These are phyloP conservation scores for Didymellaceae sp. DNA, from an alignment of 2,329 filamentous ascomycete species.

Conservation along the genomic window DNA sequence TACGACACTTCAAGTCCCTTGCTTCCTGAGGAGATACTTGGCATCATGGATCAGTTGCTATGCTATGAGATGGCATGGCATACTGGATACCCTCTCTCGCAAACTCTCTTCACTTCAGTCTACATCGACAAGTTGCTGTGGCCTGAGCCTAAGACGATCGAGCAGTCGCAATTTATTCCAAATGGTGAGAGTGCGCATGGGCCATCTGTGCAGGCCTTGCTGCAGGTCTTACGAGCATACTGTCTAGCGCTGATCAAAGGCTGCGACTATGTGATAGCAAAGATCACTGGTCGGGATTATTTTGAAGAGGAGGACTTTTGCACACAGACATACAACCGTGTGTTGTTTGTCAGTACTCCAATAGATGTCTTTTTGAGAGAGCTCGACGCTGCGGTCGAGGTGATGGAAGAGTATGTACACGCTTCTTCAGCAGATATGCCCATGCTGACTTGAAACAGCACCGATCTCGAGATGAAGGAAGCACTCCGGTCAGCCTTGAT, in stretches of 20 bases:
- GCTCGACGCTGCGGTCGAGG: constrained; percentile 40
- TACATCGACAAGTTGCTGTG: constrained; percentile 86
- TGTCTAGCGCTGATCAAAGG: constrained; percentile 84
- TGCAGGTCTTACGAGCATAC: constrained; percentile 77
- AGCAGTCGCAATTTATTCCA: constrained; percentile 68
- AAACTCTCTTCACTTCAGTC: constrained; percentile 90
- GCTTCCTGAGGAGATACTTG: constrained; percentile 79
- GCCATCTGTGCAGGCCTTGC: constrained; percentile 17
- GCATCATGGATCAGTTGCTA: constrained; percentile 91
- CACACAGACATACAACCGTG: constrained; percentile 85
- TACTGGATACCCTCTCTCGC: constrained; percentile 90
- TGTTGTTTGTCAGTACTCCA: constrained; percentile 64
- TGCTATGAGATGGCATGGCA: constrained; percentile 98
- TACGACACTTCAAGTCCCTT: constrained; percentile 75
- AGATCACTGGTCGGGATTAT: constrained; percentile 82
- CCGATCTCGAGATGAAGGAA: constrained; percentile 41
- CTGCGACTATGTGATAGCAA: constrained; percentile 78
- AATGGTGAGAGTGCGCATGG: constrained; percentile 33
- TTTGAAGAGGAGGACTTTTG: constrained; percentile 99
- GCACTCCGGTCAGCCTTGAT: constrained; percentile 63
- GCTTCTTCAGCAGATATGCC: too few species aligned
- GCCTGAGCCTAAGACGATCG: constrained; percentile 68
- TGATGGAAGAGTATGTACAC: constrained; percentile 40
- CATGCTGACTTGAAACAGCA: constrained; percentile 27
- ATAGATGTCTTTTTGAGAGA: constrained; percentile 45